phyloP scores from a whole-genome alignment of 2,329 filamentous ascomycete genomes.

The Phialocephala sp. region DNA sequence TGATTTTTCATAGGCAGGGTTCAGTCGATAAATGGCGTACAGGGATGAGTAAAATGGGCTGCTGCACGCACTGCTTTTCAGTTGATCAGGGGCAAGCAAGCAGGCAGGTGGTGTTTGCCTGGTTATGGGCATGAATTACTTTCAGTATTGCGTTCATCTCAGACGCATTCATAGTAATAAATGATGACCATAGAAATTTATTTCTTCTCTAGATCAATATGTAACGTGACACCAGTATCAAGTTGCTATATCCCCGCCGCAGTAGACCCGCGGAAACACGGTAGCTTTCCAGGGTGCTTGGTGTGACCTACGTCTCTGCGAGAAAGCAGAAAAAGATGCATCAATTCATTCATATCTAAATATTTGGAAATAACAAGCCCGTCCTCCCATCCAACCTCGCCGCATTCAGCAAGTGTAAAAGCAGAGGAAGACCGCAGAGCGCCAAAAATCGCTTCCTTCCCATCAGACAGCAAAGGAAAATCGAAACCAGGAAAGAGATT shows the following conservation, averaged over 20 bases:
- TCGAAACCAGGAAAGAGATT: not conserved
- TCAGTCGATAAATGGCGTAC: constrained; percentile 15
- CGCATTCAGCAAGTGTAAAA: not conserved
- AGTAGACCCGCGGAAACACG: not conserved
- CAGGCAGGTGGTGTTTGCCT: constrained; percentile 3
- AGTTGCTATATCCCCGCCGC: not conserved
- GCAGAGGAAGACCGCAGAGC: not conserved
- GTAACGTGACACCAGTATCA: not conserved
- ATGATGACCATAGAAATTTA: not conserved
- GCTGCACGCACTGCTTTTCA: not conserved
- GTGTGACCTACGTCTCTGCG: not conserved
- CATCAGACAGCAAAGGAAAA: not conserved
- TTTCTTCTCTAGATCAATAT: not conserved
- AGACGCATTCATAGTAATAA: constrained; percentile 6
- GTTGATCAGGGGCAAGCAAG: not conserved
- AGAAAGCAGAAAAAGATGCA: not conserved
- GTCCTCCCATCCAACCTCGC: constrained; percentile 7
- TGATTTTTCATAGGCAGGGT: not conserved
- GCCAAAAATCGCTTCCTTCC: constrained; percentile 9
- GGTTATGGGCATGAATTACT: not conserved
- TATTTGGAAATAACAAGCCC: constrained; percentile 3
- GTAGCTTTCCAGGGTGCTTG: no score
- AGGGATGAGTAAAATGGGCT: constrained; percentile 13
- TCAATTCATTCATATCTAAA: constrained; percentile 9
- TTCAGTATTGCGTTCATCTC: not conserved